Base-by-base conservation (phyloP, 345 rosid species). In the Euphorbia peplus region DNA sequence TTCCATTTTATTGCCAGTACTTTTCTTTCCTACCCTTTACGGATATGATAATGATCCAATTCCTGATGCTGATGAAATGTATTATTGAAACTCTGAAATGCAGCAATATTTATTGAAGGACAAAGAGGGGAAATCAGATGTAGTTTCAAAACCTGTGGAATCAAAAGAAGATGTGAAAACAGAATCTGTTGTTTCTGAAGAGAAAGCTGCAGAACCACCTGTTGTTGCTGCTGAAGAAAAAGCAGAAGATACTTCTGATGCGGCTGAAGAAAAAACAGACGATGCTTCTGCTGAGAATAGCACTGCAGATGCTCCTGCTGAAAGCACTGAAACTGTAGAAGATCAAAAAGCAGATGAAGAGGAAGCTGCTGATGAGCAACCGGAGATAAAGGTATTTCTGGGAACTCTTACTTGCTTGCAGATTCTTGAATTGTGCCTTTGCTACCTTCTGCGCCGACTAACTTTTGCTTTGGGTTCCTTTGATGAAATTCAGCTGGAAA, bases 51-150 rank as follows among this genome's bases (percentile, higher is more conserved):
- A 60, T 54, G 66, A 63, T 42, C 39, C 44, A 60, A 73, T 30
- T 21, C 19, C 53, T 48, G 60, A 69, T 30, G 28, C 19, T 57
- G 53, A 32, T 60, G 52, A 29, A 42, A 66, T 26, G 3, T 53
- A 70, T 48, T 48, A 11, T 6, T 50, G 19, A 59, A 79, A 26
- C 24, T 70, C 76, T 46, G 67, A 48, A 16, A 41, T 72, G 63
- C 74, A 91, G 97, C 90, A 91, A 77, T 93, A 93, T 78, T 67
- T 78, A 21, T 74, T 93, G 86, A 70, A 81, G 73, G 88, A 79
- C 68, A 82, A 89, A 79, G 97, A 84, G 42, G 86, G 67, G 76
- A 86, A 85, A 74, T 66, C 73, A 61, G 84, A 73, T 58, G 81
- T 70, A 19, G 73, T 9, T 32, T 56, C 74, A 42, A 87, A 83